A percentile compares a stretch with the other conserved stretches of the same genome.
phyloP scores from a whole-genome alignment of 106 monocot genomes.

The Xerophyta viscosa region DNA sequence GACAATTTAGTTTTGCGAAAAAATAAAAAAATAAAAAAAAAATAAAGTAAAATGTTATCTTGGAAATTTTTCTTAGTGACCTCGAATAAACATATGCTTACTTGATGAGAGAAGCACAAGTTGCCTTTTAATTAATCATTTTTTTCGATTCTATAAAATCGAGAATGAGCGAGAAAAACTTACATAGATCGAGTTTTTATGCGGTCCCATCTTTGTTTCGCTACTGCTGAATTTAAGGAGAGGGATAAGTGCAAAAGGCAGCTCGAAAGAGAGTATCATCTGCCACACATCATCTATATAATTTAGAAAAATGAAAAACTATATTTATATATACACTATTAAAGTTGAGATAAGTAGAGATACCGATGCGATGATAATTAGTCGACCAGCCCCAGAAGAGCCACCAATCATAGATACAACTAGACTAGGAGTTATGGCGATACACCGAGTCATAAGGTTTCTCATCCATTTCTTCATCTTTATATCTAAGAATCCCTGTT shows the following conservation, averaged over 20 bases:
- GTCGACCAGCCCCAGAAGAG: conserved; percentile 63
- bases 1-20: too few species aligned
- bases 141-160: too few species aligned
- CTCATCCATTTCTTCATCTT: conserved; percentile 71
- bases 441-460: conserved; percentile 58
- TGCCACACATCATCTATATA: too few species aligned
- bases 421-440: conserved; percentile 75
- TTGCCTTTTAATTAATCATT: too few species aligned
- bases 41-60: too few species aligned
- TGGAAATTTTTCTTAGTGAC: too few species aligned
- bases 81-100: too few species aligned
- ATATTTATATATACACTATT: too few species aligned
- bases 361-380: conserved; percentile 87
- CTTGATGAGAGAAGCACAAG: too few species aligned
- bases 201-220: conserved; percentile 62
- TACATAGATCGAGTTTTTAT: conserved; percentile 79
- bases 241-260: conserved; percentile 85
- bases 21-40: too few species aligned
- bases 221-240: conserved; percentile 84
- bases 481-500: conserved; percentile 72
- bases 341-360: too few species aligned
- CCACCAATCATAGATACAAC: conserved; percentile 79
- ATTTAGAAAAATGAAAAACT: too few species aligned
- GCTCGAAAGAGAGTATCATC: conserved; percentile 89
- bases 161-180: conserved; percentile 11